phyloP scores from a whole-genome alignment of 805 yeast genomes.

The Vanderwaltozyma tropicalis region DNA sequence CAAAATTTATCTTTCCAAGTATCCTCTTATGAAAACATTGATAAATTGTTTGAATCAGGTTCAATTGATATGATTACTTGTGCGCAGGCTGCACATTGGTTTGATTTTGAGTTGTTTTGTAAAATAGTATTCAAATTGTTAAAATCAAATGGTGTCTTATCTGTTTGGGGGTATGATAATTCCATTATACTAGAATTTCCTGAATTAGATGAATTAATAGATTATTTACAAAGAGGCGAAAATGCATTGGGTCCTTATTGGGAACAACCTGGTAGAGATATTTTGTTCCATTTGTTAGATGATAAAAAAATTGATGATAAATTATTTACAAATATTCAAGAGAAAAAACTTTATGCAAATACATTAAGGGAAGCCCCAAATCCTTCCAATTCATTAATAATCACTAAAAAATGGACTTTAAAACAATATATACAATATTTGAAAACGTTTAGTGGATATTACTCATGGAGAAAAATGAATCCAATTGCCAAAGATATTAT shows the following conservation, averaged over 20 bases:
- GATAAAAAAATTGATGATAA: conserved; percentile 14
- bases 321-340: conserved; percentile 33
- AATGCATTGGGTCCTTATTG: conserved; percentile 50
- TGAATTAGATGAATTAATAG: conserved; percentile 43
- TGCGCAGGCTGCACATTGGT: conserved; percentile 89
- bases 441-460: conserved; percentile 63
- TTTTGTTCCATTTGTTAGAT: conserved; percentile 36
- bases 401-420: conserved; percentile 34
- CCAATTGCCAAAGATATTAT: conserved; percentile 34
- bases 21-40: conserved; percentile 23
- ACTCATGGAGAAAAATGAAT: conserved; percentile 36
- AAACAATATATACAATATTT: conserved; percentile 42
- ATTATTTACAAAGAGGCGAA: conserved; percentile 42
- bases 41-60: conserved; percentile 6
- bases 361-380: conserved; percentile 9
- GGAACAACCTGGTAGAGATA: conserved; percentile 74
- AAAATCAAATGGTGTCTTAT: conserved; percentile 54
- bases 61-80: conserved; percentile 57
- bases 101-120: conserved; percentile 46
- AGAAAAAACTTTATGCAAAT: conserved; percentile 19
- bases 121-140: conserved; percentile 39
- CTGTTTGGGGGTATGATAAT: conserved; percentile 74
- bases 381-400: conserved; percentile 18
- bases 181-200: conserved; percentile 46
- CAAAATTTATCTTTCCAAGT: conserved; percentile 15